Conservation (phyloP, 139 green algal species). For the Chlorella vulgaris region DNA sequence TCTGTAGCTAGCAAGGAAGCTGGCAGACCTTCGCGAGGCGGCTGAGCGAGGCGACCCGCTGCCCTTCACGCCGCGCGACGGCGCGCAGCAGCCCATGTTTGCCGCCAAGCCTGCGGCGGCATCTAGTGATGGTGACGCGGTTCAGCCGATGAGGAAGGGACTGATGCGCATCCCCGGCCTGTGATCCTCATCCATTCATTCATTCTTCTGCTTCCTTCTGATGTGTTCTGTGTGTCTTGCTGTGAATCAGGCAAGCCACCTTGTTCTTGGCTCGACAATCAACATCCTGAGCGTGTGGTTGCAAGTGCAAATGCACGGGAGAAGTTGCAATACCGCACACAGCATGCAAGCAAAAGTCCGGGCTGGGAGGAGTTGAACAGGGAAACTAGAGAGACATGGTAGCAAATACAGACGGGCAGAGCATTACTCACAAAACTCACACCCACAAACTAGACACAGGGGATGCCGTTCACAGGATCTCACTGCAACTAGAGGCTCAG, state of each 20-base stretch:
- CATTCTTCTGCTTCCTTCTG: neutral
- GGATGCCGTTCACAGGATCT: no score
- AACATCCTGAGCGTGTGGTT: no score
- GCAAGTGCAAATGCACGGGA: no score
- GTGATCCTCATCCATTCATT: neutral
- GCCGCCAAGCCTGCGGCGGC: neutral
- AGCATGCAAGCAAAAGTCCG: no score
- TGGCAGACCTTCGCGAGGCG: constrained; percentile 2
- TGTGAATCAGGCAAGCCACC: neutral
- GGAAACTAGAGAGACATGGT: no score
- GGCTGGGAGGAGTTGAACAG: no score
- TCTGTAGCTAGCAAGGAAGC: constrained; percentile 13
- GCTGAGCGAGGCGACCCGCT: constrained; percentile 12
- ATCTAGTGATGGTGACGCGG: neutral
- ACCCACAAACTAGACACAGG: no score
- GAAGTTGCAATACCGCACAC: no score
- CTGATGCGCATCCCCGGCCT: constrained; percentile 9
- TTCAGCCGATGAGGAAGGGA: constrained; percentile 8
- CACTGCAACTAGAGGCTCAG: no score
- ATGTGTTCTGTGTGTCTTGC: neutral
- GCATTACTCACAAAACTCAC: no score
- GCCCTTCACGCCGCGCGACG: neutral
- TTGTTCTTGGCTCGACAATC: no score
- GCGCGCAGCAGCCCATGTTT: neutral
- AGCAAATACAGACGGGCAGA: no score